phyloP scores from a whole-genome alignment of 176 grass and related monocot genomes.

The Miscanthus lutarioriparius region DNA sequence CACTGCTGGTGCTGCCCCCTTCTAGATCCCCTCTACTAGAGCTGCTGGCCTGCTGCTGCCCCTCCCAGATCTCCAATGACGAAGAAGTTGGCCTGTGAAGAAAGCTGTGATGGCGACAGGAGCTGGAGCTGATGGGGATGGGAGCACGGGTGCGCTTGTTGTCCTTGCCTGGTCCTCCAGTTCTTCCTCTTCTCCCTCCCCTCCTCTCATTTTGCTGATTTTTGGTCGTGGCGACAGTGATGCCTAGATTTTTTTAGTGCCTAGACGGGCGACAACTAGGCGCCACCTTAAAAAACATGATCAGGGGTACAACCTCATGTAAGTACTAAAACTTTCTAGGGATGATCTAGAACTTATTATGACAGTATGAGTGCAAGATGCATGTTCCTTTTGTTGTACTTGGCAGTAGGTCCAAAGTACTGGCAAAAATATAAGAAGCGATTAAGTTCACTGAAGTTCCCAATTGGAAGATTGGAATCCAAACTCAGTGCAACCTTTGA shows the following conservation, averaged over 20 bases:
- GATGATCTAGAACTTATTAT: slow-evolving; percentile 6
- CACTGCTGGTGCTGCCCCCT: too few species aligned
- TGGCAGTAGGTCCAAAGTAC: slow-evolving; percentile 3
- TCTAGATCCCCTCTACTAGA: background rate
- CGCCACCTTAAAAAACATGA: background rate
- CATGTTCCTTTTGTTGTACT: slow-evolving; percentile 35
- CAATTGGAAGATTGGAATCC: background rate
- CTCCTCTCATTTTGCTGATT: background rate
- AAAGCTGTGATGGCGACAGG: background rate
- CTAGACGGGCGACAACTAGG: background rate
- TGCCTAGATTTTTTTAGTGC: background rate
- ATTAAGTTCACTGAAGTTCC: background rate
- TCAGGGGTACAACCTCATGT: slow-evolving; percentile 5
- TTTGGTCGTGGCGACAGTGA: background rate
- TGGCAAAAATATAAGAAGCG: slow-evolving; percentile 3
- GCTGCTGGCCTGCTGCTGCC: background rate
- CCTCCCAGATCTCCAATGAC: background rate
- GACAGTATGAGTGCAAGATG: background rate
- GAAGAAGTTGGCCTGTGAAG: background rate
- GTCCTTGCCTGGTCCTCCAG: background rate
- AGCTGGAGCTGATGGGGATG: background rate
- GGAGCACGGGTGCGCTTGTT: background rate
- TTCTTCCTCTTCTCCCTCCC: background rate
- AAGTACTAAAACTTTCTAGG: slow-evolving; percentile 5
- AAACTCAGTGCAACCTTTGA: background rate